Evolutionary conservation across 148 eudicot genomes (phyloP), one percentile per base, ranked within the genome.

Genomic region (Persicaria maculosa): DNA sequence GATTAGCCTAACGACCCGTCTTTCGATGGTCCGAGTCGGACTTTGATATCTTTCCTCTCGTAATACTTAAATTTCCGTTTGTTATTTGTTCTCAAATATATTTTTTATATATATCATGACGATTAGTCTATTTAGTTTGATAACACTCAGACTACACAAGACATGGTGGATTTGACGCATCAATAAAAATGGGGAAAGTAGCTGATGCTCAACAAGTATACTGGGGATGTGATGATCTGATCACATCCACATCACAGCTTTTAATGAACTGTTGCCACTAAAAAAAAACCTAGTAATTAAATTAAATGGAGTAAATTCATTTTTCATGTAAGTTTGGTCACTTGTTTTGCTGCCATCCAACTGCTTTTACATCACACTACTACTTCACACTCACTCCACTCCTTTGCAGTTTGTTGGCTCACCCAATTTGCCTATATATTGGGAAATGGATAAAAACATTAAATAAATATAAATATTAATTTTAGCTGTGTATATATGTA

Each of bases 171-270:
- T 31, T 31, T 31, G 40, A 31, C 40, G 1, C 3, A 1, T 31
- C 3, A 31, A 31, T 4, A 53, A 11, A n/a, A 16, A 4, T 53
- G 0, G 36, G 57, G 57, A 53, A 53, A 53, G 17, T 53, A 53
- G 58, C n/a, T 53, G 17, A 53, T 53, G 58, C 58, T 53, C 58
- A 53, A 15, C 58, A 53, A 53, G 19, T 53, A 7, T 20, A 20
- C 25, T 22, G 25, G 25, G 20, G n/a, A 53, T 7, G 15, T 53
- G 58, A 53, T 53, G 58, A 53, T 20, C 20, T 31, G 40, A 31
- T 53, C 58, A 53, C 58, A 53, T 53, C 58, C 58, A 53, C 58
- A 53, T 53, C 58, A 15, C n/a, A 53, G 58, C 58, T 53, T 53
- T 53, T 16, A 53, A 4, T 53, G 20, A 53, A 53, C 58, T 53